phyloP scores from a whole-genome alignment of 2,329 filamentous ascomycete genomes.

The Aspergillaceae sp. region DNA sequence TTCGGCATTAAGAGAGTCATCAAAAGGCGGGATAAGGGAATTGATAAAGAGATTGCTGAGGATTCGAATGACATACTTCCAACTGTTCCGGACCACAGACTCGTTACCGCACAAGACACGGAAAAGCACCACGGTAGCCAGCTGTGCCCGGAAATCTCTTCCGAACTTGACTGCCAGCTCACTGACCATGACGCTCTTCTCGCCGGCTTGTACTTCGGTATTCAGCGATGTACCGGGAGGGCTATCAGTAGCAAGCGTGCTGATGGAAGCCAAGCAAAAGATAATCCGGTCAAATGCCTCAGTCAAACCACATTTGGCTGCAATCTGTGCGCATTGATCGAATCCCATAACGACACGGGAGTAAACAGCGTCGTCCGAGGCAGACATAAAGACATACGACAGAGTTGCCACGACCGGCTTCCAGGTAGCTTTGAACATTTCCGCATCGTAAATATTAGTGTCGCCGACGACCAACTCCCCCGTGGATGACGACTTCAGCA shows the following conservation, averaged over 20 bases:
- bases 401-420: constrained; percentile 87
- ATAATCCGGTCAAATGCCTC: constrained; percentile 91
- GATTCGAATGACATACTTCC: constrained; percentile 67
- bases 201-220: constrained; percentile 86
- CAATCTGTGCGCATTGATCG: constrained; percentile 90
- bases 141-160: constrained; percentile 82
- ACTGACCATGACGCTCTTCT: constrained; percentile 95
- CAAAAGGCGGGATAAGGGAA: constrained; percentile 77
- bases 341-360: constrained; percentile 89
- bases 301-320: constrained; percentile 69
- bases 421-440: constrained; percentile 97
- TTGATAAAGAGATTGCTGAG: constrained; percentile 96
- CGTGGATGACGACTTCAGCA: constrained; percentile 72
- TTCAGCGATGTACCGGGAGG: constrained; percentile 81
- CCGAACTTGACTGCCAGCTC: constrained; percentile 95
- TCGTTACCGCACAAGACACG: constrained; percentile 83
- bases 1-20: constrained; percentile 54
- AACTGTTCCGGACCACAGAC: constrained; percentile 55
- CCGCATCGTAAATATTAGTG: constrained; percentile 90
- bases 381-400: constrained; percentile 98
- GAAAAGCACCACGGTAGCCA: constrained; percentile 93
- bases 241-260: constrained; percentile 67
- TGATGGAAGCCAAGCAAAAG: constrained; percentile 82
- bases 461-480: constrained; percentile 69
- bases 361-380: constrained; percentile 92